Percentiles rank a stretch among this genome's conserved stretches.
Evolutionary conservation across 2,329 filamentous ascomycete genomes (phyloP).

Genomic region (Conoideocrella luteorostrata): DNA sequence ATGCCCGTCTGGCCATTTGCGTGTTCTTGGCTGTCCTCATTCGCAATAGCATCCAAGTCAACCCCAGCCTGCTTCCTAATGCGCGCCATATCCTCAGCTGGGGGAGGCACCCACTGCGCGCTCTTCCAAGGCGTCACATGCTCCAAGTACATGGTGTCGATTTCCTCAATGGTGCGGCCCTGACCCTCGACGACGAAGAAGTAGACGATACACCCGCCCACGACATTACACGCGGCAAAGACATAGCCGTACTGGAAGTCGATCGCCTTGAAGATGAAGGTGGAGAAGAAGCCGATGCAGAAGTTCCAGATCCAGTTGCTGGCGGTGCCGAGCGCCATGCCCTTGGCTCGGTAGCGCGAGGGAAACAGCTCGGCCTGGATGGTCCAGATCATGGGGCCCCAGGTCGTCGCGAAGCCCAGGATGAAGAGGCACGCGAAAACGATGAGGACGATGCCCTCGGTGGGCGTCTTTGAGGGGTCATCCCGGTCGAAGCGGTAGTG

Average conservation of each 20-base stretch:
- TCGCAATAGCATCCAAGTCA: constrained; percentile 23
- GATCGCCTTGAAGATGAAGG: constrained; percentile 67
- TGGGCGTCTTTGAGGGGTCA: constrained; percentile 26
- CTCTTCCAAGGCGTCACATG: constrained; percentile 59
- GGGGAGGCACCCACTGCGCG: constrained; percentile 42
- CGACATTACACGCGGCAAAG: constrained; percentile 65
- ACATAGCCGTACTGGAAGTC: constrained; percentile 70
- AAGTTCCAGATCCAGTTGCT: constrained; percentile 71
- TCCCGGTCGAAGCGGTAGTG: constrained; percentile 38
- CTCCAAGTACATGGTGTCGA: constrained; percentile 71
- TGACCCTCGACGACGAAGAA: constrained; percentile 73
- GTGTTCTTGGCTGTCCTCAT: not conserved
- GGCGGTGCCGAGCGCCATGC: constrained; percentile 54
- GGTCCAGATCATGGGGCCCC: constrained; percentile 60
- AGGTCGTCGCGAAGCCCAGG: constrained; percentile 59
- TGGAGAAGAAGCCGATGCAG: constrained; percentile 69
- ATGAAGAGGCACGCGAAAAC: constrained; percentile 59
- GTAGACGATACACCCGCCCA: constrained; percentile 60
- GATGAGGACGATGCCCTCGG: constrained; percentile 54
- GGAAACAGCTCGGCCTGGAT: constrained; percentile 61
- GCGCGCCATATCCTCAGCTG: constrained; percentile 35
- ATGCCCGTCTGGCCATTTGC: not conserved
- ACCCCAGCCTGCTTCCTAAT: constrained; percentile 36
- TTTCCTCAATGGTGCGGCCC: constrained; percentile 68
- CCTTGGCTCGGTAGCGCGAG: constrained; percentile 52